phyloP scores from a whole-genome alignment of 1,139 yeast species.

The Candida neerlandica region DNA sequence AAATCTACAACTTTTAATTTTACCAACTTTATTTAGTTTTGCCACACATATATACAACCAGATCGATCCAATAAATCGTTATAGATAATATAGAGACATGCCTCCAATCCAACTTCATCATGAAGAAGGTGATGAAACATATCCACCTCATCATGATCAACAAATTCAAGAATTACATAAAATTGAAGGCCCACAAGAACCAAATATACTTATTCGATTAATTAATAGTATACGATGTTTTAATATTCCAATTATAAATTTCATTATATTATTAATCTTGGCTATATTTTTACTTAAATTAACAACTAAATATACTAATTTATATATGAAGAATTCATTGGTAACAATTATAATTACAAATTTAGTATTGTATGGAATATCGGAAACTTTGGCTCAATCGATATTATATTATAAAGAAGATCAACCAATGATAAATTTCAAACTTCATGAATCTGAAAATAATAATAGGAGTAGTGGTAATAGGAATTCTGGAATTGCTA shows the following conservation, averaged over 20 bases:
- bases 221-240: constrained; percentile 39
- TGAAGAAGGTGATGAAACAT: constrained; percentile 12
- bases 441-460: constrained; percentile 17
- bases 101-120: constrained; percentile 27
- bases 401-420: constrained; percentile 40
- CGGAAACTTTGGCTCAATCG: constrained; percentile 88
- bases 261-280: constrained; percentile 51
- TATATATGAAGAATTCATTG: constrained; percentile 68
- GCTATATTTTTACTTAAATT: constrained; percentile 52
- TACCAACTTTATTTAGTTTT: too few relatives aligned
- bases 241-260: constrained; percentile 56
- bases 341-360: constrained; percentile 84
- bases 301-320: constrained; percentile 59
- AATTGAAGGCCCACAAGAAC: too few relatives aligned
- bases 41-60: background rate
- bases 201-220: constrained; percentile 24
- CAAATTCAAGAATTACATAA: too few relatives aligned
- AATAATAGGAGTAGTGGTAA: background rate
- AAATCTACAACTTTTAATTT: too few relatives aligned
- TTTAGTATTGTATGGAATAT: constrained; percentile 78
- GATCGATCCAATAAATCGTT: too few relatives aligned
- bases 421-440: constrained; percentile 27
- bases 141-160: background rate
- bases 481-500: constrained; percentile 25
- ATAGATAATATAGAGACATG: too few relatives aligned